These are phyloP conservation scores for Cucumis variabilis DNA, from an alignment of 331 rosid genomes.

Conservation along the genomic window DNA sequence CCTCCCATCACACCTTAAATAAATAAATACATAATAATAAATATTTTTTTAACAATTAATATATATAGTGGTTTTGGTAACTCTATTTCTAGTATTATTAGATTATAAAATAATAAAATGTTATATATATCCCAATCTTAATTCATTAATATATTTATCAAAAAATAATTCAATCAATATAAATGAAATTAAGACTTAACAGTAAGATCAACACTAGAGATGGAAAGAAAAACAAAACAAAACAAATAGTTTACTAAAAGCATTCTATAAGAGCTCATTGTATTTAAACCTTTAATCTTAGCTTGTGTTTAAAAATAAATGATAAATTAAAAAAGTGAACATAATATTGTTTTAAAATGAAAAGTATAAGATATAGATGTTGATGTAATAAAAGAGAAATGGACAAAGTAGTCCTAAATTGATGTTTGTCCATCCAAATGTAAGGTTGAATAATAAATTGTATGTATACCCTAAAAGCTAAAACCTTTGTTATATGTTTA, in stretches of 20 bases:
- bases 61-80: not conserved
- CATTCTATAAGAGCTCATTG: not conserved
- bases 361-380: not conserved
- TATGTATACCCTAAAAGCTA: not conserved
- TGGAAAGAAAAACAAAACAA: too few relatives aligned
- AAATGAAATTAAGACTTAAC: too few relatives aligned
- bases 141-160: not conserved
- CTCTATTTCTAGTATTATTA: not conserved
- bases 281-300: not conserved
- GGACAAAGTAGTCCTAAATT: slow-evolving; percentile 9
- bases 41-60: too few relatives aligned
- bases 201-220: too few relatives aligned
- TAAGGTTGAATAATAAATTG: not conserved
- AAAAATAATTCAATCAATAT: too few relatives aligned
- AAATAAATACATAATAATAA: too few relatives aligned
- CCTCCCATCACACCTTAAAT: not conserved
- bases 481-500: not conserved
- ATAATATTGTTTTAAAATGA: too few relatives aligned
- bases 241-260: too few relatives aligned
- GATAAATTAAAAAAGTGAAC: too few relatives aligned
- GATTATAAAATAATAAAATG: not conserved
- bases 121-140: not conserved
- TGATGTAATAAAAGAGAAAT: not conserved
- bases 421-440: slow-evolving; percentile 16
- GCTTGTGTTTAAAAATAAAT: too few relatives aligned